Evolutionary conservation across 257 asterid genomes (phyloP), one percentile per base, ranked within the genome.

Genomic region (Solanum corneliomulleri): DNA sequence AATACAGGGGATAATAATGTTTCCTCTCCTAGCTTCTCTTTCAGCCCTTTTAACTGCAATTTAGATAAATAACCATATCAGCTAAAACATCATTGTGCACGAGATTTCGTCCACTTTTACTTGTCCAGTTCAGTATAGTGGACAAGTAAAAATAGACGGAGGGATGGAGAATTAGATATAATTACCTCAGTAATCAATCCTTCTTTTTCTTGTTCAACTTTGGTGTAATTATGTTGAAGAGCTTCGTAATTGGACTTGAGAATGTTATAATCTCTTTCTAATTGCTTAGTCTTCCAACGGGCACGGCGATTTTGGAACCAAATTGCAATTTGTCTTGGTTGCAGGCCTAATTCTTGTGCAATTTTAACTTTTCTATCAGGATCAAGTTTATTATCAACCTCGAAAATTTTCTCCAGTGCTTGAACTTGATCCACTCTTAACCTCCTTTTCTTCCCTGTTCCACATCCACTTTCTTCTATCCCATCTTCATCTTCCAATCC

Each of bases 221-320:
- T 85, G 47, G 60, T 81, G 86, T 70, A 89, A 90, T 84, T 89
- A 52, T 87, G 88, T 15, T 92, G 91, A 35, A 92, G 93, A 78
- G 92, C 70, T 75, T 91, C 93, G 83, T 89, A 91, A 89, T 88
- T 87, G 39, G 88, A 86, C 56, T 90, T 92, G 45, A 92, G 90
- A 41, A 88, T 72, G 14, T 88, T 88, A 86, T 87, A 91, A 37
- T 92, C 93, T 82, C 91, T 91, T 87, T 92, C 93, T 83, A 92
- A 45, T 85, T 92, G 92, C 91, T 92, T 92, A 0, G 92, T 90
- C 72, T 92, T 92, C 91, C 90, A 92, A 0, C 94, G 85, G 33
- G 94, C 94, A 2, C 93, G 90, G 16, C 93, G 90, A n/a, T 92
- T 92, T 52, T 92, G 94, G 87, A 92, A 92, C 94, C 94, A 92